Evolutionary conservation across 257 asterid genomes (phyloP).

Genomic region (Gardenia jasminoides): DNA sequence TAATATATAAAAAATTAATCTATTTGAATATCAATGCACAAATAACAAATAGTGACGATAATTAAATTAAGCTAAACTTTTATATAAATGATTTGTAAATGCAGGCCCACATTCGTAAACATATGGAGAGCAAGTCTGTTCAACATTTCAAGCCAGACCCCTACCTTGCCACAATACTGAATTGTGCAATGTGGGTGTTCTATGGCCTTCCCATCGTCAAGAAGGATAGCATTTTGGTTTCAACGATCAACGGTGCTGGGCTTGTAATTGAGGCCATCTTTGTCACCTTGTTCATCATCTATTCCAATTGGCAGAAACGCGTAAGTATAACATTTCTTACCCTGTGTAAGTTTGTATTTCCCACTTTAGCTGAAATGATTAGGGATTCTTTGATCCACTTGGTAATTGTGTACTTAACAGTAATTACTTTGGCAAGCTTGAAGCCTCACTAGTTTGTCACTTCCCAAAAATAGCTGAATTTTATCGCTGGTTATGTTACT

Average conservation of each 20-base stretch:
- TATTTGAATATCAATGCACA: neutral
- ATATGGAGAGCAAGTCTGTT: conserved; percentile 56
- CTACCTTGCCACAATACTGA: conserved; percentile 46
- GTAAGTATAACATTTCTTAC: conserved; percentile 14
- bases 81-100: neutral
- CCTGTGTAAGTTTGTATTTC: neutral
- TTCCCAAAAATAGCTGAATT: no score
- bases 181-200: conserved; percentile 63
- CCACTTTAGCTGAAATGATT: neutral
- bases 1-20: no score
- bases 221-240: conserved; percentile 53
- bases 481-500: no score
- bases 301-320: conserved; percentile 48
- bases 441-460: no score
- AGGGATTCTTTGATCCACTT: no score
- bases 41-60: neutral
- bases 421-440: no score
- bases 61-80: neutral
- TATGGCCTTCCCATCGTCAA: conserved; percentile 76
- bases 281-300: conserved; percentile 41
- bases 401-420: no score
- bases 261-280: conserved; percentile 38
- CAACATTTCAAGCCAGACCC: conserved; percentile 48
- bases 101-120: conserved; percentile 60
- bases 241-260: conserved; percentile 62